Evolutionary conservation across 208 protist genomes (phyloP).

Genomic region (Wallacemonas sp.): DNA sequence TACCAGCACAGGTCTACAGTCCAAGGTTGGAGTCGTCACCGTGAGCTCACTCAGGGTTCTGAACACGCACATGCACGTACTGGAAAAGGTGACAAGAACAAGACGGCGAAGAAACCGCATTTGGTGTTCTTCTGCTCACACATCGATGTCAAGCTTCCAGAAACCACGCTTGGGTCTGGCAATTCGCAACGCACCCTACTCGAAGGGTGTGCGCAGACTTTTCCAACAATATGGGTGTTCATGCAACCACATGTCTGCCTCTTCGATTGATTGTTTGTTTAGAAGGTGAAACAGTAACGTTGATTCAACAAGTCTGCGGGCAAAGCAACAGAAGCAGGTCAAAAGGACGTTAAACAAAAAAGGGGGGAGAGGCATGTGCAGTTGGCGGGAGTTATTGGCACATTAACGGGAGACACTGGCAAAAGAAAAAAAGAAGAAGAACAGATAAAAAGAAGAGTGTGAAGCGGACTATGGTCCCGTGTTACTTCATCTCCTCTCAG

Average conservation of each 20-base stretch:
- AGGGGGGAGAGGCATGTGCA: neutral
- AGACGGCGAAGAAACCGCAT: too few relatives aligned
- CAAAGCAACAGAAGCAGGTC: neutral
- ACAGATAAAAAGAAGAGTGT: neutral
- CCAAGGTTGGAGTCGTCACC: too few relatives aligned
- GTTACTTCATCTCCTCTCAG: too few relatives aligned
- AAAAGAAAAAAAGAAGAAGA: slow-evolving; percentile 22
- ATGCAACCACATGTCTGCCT: neutral
- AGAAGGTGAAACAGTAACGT: neutral
- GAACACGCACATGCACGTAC: too few relatives aligned
- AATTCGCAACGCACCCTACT: too few relatives aligned
- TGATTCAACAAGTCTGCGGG: neutral
- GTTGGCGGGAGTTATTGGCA: slow-evolving; percentile 4
- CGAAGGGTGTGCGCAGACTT: too few relatives aligned
- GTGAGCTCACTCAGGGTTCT: too few relatives aligned
- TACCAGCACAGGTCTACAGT: too few relatives aligned
- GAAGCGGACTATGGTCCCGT: neutral
- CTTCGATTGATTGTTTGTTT: neutral
- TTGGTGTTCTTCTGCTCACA: too few relatives aligned
- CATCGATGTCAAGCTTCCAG: too few relatives aligned
- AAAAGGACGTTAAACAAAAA: slow-evolving; percentile 1
- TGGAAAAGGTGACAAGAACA: too few relatives aligned
- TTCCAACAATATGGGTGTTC: neutral
- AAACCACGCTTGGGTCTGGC: too few relatives aligned
- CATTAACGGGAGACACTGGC: neutral